A percentile compares a stretch with the other conserved stretches of the same genome.
Conservation (phyloP, 2,329 filamentous ascomycete genomes). For the Nakataea oryzae region DNA sequence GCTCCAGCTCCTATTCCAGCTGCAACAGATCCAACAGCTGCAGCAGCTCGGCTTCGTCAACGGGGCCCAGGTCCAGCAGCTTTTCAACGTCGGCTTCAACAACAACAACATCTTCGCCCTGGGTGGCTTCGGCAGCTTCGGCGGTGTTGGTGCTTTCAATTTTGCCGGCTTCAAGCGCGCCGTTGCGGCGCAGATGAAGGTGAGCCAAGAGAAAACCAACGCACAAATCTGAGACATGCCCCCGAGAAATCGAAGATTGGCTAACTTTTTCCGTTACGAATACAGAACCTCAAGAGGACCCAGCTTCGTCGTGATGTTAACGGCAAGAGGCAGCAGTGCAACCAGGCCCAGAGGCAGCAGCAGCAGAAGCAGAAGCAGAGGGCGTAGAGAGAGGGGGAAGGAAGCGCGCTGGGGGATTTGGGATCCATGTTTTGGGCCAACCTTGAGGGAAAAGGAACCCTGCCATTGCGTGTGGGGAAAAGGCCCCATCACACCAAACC, state of each 20-base stretch:
- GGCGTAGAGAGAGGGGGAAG: no score
- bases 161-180: constrained; percentile 19
- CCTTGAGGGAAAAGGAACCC: no score
- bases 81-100: constrained; percentile 16
- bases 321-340: constrained; percentile 14
- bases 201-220: not conserved
- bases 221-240: not conserved
- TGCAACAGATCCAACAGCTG: constrained; percentile 20
- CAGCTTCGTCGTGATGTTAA: constrained; percentile 12
- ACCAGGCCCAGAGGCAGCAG: no score
- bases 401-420: no score
- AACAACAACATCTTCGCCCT: constrained; percentile 9
- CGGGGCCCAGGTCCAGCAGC: constrained; percentile 14
- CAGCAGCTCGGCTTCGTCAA: constrained; percentile 17
- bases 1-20: constrained; percentile 20
- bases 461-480: no score
- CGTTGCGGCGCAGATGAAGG: constrained; percentile 14
- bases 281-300: constrained; percentile 10
- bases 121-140: constrained; percentile 9
- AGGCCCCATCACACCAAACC: no score
- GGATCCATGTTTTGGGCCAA: no score
- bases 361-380: no score
- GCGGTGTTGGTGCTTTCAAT: not conserved
- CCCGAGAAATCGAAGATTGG: not conserved
- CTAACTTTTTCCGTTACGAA: no score